phyloP scores from a whole-genome alignment of 306 rosid species.

The Dalbergia cochinchinensis region DNA sequence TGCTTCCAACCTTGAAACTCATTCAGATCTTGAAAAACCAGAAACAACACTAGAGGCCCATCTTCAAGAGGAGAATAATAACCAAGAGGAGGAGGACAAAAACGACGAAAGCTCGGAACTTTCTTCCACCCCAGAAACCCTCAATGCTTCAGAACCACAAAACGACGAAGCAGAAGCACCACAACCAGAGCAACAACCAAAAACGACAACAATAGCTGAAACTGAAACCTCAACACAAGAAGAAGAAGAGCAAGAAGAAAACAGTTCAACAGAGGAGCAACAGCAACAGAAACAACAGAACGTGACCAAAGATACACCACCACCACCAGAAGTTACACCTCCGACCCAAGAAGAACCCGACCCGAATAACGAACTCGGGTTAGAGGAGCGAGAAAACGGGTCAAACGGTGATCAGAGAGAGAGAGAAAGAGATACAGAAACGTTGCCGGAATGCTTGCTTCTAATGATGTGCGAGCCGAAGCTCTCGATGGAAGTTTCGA shows the following conservation, averaged over 20 bases:
- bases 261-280: slow-evolving; percentile 44
- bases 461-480: slow-evolving; percentile 98
- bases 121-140: slow-evolving; percentile 33
- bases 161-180: slow-evolving; percentile 31
- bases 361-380: slow-evolving; percentile 12
- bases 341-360: slow-evolving; percentile 37
- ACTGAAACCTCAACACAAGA: slow-evolving; percentile 20
- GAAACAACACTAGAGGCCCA: slow-evolving; percentile 46
- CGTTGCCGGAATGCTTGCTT: slow-evolving; percentile 82
- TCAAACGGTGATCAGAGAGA: slow-evolving; percentile 50
- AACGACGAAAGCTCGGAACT: slow-evolving; percentile 42
- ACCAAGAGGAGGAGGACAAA: neutral
- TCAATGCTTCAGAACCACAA: slow-evolving; percentile 41
- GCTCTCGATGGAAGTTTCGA: slow-evolving; percentile 97
- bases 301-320: slow-evolving; percentile 33
- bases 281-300: slow-evolving; percentile 28
- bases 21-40: slow-evolving; percentile 49
- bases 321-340: slow-evolving; percentile 42
- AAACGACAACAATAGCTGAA: neutral
- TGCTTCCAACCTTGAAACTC: slow-evolving; percentile 33
- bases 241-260: slow-evolving; percentile 8
- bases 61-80: slow-evolving; percentile 1
- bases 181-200: neutral
- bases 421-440: slow-evolving; percentile 41
- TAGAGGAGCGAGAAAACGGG: slow-evolving; percentile 38